phyloP scores from a whole-genome alignment of 768 basidiomycete genomes.

The Neoboletus magnificus region DNA sequence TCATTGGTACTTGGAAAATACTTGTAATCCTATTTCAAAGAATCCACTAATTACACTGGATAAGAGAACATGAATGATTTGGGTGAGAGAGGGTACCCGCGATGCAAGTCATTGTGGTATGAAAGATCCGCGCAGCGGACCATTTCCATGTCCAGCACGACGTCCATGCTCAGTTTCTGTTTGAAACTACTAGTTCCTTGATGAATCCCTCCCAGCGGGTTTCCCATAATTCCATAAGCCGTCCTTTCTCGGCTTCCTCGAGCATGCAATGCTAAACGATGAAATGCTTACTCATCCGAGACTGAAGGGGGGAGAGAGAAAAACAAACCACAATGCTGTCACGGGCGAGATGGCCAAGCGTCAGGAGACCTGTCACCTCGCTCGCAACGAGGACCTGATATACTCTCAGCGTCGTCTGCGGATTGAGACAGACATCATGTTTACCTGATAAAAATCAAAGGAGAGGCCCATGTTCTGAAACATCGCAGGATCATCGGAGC shows the following conservation, averaged over 20 bases:
- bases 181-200: conserved; percentile 29
- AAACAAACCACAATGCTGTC: conserved; percentile 57
- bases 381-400: conserved; percentile 63
- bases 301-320: not conserved
- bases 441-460: conserved; percentile 75
- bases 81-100: not conserved
- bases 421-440: not conserved
- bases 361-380: conserved; percentile 61
- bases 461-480: conserved; percentile 79
- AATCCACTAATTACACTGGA: not conserved
- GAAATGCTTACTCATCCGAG: not conserved
- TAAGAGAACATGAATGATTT: not conserved
- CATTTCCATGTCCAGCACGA: not conserved
- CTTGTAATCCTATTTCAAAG: not conserved
- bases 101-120: not conserved
- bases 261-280: conserved; percentile 50
- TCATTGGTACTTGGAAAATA: not conserved
- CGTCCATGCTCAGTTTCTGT: not conserved
- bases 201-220: conserved; percentile 47
- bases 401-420: not conserved
- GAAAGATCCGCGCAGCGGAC: not conserved
- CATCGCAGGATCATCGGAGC: conserved; percentile 72
- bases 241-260: conserved; percentile 42
- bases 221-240: conserved; percentile 44
- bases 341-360: conserved; percentile 58